These are phyloP conservation scores for Boletus insuetus DNA, from an alignment of 768 basidiomycete species.

Conservation along the genomic window DNA sequence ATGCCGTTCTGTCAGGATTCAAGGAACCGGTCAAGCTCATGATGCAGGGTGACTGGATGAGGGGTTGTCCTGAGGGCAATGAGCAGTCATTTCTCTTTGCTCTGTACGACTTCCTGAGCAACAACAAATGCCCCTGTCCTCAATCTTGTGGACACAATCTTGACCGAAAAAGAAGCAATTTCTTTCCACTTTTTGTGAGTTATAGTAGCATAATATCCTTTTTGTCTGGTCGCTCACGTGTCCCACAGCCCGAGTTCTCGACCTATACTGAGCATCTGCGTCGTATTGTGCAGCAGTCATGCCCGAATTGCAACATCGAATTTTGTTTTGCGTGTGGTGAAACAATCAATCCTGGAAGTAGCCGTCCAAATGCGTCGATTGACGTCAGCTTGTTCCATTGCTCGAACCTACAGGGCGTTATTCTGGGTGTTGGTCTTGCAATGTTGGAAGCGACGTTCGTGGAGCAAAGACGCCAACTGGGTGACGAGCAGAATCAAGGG, in stretches of 20 bases:
- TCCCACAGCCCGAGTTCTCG: conserved; percentile 63
- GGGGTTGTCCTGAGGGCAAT: conserved; percentile 90
- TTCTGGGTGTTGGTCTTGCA: conserved; percentile 85
- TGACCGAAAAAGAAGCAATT: conserved; percentile 66
- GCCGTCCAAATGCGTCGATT: conserved; percentile 41
- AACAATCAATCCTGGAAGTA: conserved; percentile 46
- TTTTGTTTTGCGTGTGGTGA: conserved; percentile 82
- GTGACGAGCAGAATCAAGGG: conserved; percentile 27
- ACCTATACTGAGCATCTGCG: conserved; percentile 66
- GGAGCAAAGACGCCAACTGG: conserved; percentile 44
- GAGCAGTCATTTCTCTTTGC: conserved; percentile 89
- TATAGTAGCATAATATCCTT: neutral
- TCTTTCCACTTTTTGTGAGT: conserved; percentile 81
- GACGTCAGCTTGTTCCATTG: conserved; percentile 81
- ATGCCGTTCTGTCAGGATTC: conserved; percentile 39
- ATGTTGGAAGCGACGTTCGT: conserved; percentile 78
- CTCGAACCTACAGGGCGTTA: conserved; percentile 82
- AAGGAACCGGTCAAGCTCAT: conserved; percentile 60
- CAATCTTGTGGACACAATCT: conserved; percentile 67
- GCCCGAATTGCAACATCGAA: conserved; percentile 56
- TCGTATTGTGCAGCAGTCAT: conserved; percentile 55
- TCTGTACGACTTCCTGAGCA: conserved; percentile 71
- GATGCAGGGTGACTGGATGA: conserved; percentile 95
- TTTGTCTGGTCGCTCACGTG: conserved; percentile 9
- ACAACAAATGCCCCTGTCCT: conserved; percentile 66